phyloP scores from a whole-genome alignment of 2,329 filamentous ascomycete genomes.

The Ceratocystiopsis sp. region DNA sequence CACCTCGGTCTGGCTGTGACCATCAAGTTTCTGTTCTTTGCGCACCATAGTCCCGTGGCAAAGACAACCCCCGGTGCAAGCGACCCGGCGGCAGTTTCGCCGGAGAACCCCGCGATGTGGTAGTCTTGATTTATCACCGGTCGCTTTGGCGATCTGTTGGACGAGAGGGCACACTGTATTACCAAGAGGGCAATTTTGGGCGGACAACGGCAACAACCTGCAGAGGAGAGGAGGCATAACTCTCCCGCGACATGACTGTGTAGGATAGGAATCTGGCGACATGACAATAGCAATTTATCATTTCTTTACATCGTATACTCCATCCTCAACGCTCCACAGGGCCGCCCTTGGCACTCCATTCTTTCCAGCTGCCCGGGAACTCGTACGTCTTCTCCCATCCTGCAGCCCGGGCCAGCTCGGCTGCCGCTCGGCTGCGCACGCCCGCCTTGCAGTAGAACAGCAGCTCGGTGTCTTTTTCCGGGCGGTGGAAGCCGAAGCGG shows the following conservation, averaged over 20 bases:
- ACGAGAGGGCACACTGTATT: no score
- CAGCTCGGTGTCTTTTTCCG: conserved; percentile 34
- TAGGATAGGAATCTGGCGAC: no score
- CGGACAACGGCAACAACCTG: no score
- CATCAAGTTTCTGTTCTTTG: conserved; percentile 96
- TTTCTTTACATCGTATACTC: no score
- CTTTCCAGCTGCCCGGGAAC: conserved; percentile 61
- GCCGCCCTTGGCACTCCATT: conserved; percentile 65
- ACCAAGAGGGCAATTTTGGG: no score
- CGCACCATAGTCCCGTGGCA: conserved; percentile 45
- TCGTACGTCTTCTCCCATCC: conserved; percentile 59
- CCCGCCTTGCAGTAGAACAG: conserved; percentile 92
- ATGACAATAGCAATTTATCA: no score
- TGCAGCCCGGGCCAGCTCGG: conserved; percentile 55
- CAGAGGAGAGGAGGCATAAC: no score
- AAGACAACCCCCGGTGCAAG: background rate
- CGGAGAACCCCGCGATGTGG: background rate
- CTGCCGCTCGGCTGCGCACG: conserved; percentile 63
- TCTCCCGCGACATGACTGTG: no score
- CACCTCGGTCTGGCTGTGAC: conserved; percentile 83
- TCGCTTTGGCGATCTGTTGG: background rate
- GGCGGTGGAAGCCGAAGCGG: conserved; percentile 61
- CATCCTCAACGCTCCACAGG: conserved; percentile 24
- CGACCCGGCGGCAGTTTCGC: background rate
- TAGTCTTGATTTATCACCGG: background rate